Evolutionary conservation across 495 filamentous ascomycete species (phyloP), one percentile per base, ranked within the genome.

Genomic region (Xylaria telfairii): DNA sequence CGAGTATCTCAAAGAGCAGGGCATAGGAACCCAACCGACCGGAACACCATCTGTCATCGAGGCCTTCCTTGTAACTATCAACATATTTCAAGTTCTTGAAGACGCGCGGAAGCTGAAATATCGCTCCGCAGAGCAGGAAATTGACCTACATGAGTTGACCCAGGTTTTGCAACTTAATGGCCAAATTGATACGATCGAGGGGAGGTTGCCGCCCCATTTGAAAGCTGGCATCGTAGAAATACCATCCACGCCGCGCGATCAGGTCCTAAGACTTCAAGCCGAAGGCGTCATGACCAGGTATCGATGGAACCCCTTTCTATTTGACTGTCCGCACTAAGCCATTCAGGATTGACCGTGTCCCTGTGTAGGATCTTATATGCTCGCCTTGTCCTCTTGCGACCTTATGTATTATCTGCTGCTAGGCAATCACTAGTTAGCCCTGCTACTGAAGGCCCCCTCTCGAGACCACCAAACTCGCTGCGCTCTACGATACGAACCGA

Each of bases 201-300:
- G 24, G 51, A 54, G 51, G 24, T 54, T 54, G 13, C 51, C 51
- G 13, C 12, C 26, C 1, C 51, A 54, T 17, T 54, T 54, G 26
- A 54, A 54, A 30, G 0, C 51, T 54, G 5, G 26, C 24, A 17
- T 30, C 17, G 8, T 54, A 12, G 51, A 28, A 54, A 54, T 28
- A 54, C 51, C 26, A 17, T 54, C 51, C 26, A 54, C 51, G 2
- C 26, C 24, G 24, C 51, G 51, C 13, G 51, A 30, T 30, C 26
- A 54, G 24, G 51, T 54, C 26, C 51, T 54, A 30, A 54, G 51
- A n/a, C 51, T 54, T 54, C 51, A 54, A 54, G 51, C 51, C 26
- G 51, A 54, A 54, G 51, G 24, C 26, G 51, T 54, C 2, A 54
- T 30, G 51, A 54, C 51, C 0, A 54, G 51, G 51, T 54, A 54